Base-by-base conservation (phyloP, 345 rosid species). In the Salix koriyanagi region DNA sequence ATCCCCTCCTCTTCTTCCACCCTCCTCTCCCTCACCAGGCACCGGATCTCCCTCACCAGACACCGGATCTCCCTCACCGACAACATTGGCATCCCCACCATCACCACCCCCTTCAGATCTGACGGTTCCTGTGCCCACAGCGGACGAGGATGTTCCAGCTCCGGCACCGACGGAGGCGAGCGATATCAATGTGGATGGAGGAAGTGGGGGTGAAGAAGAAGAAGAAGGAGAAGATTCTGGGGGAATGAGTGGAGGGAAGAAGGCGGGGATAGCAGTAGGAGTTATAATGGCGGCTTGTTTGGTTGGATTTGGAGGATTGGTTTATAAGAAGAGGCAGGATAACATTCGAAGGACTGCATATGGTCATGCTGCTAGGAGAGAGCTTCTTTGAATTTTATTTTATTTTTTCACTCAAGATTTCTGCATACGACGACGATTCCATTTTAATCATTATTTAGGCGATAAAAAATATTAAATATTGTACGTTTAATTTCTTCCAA, bases 311-410 rank as follows among this genome's bases (percentile, higher is more conserved):
- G 92, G 86, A 0, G 97, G 89, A 12, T 25, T 80, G 37, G 85
- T 90, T 69, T 83, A 86, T 78, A 91, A 88, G 88, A 89, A 86
- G 88, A 89, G 99, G 73, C 88, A 78, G 65, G 89, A 94, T 1
- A 94, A 94, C 52, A 32, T 88, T 36, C 84, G 90, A 71, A 73
- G 97, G 37, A 74, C 92, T 30, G 85, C 82, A 44, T 89, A 86
- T 44, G 79, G 85, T 23, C 83, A 82, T 75, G 88, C 89, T 0
- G 87, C 90, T 7, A 85, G 91, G 71, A 83, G 85, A 32, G 94
- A 92, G 79, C 34, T 91, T 52, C 86, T 89, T 21, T 92, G 81
- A 85, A 70, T 32, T 16, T 23, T 42, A 41, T 41, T 41, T 41
- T 39, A 9, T 41, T 41, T 41, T 42, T 11, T 11, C 14, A 11